Conservation (phyloP, 805 yeast species). For the Schwanniomyces sp. region DNA sequence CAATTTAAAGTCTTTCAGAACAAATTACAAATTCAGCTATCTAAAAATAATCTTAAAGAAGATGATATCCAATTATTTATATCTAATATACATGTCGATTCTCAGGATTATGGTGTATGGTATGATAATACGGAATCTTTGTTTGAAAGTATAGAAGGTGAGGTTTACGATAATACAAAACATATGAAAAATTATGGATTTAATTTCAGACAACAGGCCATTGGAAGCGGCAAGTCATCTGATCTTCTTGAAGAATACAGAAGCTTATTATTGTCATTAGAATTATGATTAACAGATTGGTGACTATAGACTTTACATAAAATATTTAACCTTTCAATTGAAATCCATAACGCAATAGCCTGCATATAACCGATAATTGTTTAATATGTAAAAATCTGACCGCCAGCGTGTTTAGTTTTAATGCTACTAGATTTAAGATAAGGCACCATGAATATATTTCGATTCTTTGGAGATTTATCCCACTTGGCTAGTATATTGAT, state of each 20-base stretch:
- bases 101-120: conserved; percentile 18
- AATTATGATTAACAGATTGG: not conserved
- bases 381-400: not conserved
- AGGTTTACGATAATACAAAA: conserved; percentile 3
- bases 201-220: conserved; percentile 7
- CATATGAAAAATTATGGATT: conserved; percentile 9
- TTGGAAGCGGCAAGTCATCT: conserved; percentile 3
- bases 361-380: not conserved
- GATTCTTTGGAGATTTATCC: conserved; percentile 67
- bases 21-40: conserved; percentile 16
- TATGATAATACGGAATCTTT: conserved; percentile 11
- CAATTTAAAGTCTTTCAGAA: conserved; percentile 24
- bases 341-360: not conserved
- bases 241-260: conserved; percentile 18
- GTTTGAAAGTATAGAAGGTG: conserved; percentile 10
- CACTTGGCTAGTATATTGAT: conserved; percentile 80
- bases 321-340: no score
- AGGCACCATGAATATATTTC: conserved; percentile 40
- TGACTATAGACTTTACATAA: not conserved
- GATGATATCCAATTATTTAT: conserved; percentile 10
- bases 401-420: conserved; percentile 4
- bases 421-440: not conserved
- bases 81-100: conserved; percentile 16
- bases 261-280: conserved; percentile 6
- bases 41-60: conserved; percentile 15